Conservation (phyloP, 805 yeast genomes). For the Debaryomyces maramus region DNA sequence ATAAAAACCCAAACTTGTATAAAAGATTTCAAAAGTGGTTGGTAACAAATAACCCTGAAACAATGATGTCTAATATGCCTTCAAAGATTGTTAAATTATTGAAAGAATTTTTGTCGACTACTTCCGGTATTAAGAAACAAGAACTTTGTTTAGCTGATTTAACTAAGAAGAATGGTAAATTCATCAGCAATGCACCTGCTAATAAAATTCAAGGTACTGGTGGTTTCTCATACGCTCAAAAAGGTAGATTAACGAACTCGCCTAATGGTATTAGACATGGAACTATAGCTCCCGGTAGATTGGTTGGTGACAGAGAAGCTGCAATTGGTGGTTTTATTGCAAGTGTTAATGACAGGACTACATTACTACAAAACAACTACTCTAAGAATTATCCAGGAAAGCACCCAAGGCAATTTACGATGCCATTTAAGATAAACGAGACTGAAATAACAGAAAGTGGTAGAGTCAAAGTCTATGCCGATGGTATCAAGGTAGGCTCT, state of each 20-base stretch:
- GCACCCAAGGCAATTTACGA: constrained; percentile 42
- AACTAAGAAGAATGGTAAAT: constrained; percentile 17
- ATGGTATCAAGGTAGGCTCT: constrained; percentile 40
- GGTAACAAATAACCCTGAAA: constrained; percentile 47
- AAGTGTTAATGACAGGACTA: constrained; percentile 35
- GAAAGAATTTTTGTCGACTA: constrained; percentile 30
- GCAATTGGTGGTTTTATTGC: constrained; percentile 54
- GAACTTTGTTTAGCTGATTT: constrained; percentile 23
- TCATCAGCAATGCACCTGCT: constrained; percentile 9
- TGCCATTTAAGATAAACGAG: constrained; percentile 42
- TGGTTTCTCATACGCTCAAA: constrained; percentile 68
- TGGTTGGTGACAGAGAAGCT: constrained; percentile 46
- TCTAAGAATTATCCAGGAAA: constrained; percentile 40
- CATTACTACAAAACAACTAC: constrained; percentile 39
- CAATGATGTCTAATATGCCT: constrained; percentile 23
- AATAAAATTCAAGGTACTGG: constrained; percentile 62
- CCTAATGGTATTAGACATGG: constrained; percentile 67
- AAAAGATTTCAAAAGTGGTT: constrained; percentile 57
- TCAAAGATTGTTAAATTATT: constrained; percentile 28
- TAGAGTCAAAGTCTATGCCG: constrained; percentile 36
- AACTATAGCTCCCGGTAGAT: constrained; percentile 68
- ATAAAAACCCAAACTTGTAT: constrained; percentile 48
- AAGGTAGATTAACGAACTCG: constrained; percentile 65
- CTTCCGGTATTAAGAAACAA: constrained; percentile 21
- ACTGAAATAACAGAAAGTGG: constrained; percentile 41